These are phyloP conservation scores for Cytospora chrysosperma DNA, from an alignment of 2,329 filamentous ascomycete species.

Conservation along the genomic window DNA sequence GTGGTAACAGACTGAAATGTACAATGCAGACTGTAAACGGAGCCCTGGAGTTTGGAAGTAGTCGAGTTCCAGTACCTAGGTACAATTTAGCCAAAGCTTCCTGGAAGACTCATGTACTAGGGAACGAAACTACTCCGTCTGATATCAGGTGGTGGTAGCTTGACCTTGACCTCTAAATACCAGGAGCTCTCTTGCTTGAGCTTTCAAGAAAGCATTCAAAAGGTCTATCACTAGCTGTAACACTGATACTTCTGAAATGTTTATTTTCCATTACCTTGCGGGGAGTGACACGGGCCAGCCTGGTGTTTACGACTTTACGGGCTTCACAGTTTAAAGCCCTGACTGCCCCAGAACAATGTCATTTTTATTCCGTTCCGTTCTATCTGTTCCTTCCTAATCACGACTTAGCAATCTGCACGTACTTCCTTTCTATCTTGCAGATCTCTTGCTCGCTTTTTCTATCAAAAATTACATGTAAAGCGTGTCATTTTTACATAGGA, in stretches of 20 bases:
- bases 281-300: neutral
- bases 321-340: too few relatives aligned
- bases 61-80: neutral
- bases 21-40: neutral
- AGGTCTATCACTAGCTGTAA: too few relatives aligned
- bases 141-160: neutral
- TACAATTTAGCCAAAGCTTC: neutral
- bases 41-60: neutral
- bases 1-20: neutral
- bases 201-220: too few relatives aligned
- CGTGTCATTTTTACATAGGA: too few relatives aligned
- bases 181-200: neutral
- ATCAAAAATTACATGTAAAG: too few relatives aligned
- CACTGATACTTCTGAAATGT: too few relatives aligned
- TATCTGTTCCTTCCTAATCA: too few relatives aligned
- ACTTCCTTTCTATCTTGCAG: too few relatives aligned
- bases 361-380: too few relatives aligned
- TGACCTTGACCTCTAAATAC: neutral
- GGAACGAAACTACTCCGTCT: neutral
- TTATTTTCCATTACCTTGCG: neutral
- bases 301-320: neutral
- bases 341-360: too few relatives aligned
- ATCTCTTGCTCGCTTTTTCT: too few relatives aligned
- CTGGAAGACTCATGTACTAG: neutral
- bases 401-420: too few relatives aligned